Percentiles rank a stretch among this genome's conserved stretches.
These are phyloP conservation scores for Magnolia changhungtana DNA, from an alignment of 164 flowering plant genomes.

Conservation along the genomic window DNA sequence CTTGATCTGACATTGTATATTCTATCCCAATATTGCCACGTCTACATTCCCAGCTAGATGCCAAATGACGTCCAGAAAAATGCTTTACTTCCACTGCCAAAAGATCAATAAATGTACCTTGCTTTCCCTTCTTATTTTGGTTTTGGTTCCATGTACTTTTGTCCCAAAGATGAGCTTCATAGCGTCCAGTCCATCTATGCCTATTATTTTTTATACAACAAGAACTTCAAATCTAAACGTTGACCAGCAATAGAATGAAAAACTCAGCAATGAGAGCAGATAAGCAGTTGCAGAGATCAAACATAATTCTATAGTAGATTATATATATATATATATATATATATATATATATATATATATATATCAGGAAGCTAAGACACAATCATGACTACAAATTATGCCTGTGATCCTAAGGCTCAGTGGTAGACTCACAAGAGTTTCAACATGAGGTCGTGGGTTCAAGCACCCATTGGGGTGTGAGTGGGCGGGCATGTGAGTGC, in stretches of 20 bases:
- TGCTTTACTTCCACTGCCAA: not conserved
- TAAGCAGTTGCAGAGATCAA: not conserved
- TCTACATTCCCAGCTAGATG: no score
- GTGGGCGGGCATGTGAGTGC: no score
- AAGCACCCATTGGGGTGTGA: no score
- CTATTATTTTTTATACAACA: conserved; percentile 30
- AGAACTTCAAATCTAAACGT: not conserved
- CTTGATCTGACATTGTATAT: no score
- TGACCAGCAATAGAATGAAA: not conserved
- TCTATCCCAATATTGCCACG: no score
- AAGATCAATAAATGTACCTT: conserved; percentile 45
- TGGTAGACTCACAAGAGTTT: no score
- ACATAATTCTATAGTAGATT: not conserved
- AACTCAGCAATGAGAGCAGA: not conserved
- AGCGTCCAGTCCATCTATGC: conserved; percentile 99
- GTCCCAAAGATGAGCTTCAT: conserved; percentile 99
- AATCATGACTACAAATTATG: not conserved
- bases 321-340: no score
- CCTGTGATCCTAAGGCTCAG: no score
- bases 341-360: no score
- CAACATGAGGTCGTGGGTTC: no score
- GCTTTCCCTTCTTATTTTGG: conserved; percentile 99
- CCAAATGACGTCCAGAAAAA: no score
- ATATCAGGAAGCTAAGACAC: not conserved
- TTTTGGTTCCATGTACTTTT: conserved; percentile 98